Conservation (phyloP, 805 yeast genomes). For the Wickerhamomyces pijperi region DNA sequence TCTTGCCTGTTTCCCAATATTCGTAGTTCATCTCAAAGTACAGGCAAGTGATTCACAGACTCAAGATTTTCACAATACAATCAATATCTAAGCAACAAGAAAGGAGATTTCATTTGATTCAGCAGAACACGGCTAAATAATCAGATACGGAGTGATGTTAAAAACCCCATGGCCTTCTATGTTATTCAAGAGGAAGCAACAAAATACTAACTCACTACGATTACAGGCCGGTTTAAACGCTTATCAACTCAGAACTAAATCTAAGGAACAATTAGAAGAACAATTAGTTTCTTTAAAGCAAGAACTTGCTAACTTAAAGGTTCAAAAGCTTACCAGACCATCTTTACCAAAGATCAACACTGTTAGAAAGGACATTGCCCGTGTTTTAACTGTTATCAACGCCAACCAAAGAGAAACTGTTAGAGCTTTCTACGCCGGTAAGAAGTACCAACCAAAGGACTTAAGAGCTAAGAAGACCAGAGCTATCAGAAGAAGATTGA, state of each 20-base stretch:
- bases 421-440: conserved; percentile 88
- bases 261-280: conserved; percentile 91
- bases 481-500: conserved; percentile 96
- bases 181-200: too few relatives aligned
- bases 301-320: conserved; percentile 92
- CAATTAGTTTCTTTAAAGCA: conserved; percentile 94
- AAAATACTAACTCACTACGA: conserved; percentile 13
- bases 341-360: conserved; percentile 93
- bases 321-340: conserved; percentile 87
- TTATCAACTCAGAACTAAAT: conserved; percentile 92
- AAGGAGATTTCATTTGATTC: too few relatives aligned
- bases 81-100: too few relatives aligned
- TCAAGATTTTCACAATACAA: too few relatives aligned
- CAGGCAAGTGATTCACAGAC: too few relatives aligned
- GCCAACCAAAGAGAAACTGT: conserved; percentile 91
- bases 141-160: too few relatives aligned
- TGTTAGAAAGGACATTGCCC: conserved; percentile 97
- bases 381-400: conserved; percentile 94
- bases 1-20: too few relatives aligned
- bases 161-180: too few relatives aligned
- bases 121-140: too few relatives aligned
- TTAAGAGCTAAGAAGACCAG: conserved; percentile 99
- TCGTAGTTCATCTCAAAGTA: too few relatives aligned
- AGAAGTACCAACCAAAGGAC: conserved; percentile 96
- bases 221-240: conserved; percentile 79